phyloP scores from a whole-genome alignment of 768 basidiomycete species.

The Tephrocybe sp. region DNA sequence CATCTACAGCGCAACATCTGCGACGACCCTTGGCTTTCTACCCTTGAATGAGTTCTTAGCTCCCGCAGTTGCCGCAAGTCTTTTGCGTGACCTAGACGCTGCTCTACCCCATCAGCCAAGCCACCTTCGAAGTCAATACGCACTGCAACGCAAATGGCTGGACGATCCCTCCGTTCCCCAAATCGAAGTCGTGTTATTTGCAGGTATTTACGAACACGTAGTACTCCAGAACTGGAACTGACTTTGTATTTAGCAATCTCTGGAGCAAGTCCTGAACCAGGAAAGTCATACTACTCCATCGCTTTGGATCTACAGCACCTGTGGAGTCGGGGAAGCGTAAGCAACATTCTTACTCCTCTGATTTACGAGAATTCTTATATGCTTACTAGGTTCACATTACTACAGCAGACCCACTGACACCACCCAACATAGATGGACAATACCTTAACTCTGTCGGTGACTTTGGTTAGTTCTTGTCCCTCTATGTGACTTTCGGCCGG shows the following conservation, averaged over 20 bases:
- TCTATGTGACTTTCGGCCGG: not conserved
- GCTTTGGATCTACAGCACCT: slow-evolving; percentile 5
- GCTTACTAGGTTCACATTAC: slow-evolving; percentile 2
- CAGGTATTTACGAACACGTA: not conserved
- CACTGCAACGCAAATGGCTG: slow-evolving; percentile 5
- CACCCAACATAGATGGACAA: slow-evolving; percentile 3
- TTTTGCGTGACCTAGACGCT: slow-evolving; percentile 4
- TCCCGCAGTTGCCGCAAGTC: not conserved
- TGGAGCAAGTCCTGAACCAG: not conserved
- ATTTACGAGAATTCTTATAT: not conserved
- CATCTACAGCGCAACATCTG: slow-evolving; percentile 2
- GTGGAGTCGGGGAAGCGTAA: slow-evolving; percentile 10
- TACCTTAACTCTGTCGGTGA: slow-evolving; percentile 5
- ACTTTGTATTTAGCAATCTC: not conserved
- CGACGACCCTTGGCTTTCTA: slow-evolving; percentile 8
- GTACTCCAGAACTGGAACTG: not conserved
- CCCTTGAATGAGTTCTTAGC: slow-evolving; percentile 3
- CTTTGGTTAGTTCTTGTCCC: not conserved
- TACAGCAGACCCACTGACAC: not conserved
- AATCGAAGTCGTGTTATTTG: slow-evolving; percentile 6
- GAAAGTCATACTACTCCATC: slow-evolving; percentile 6
- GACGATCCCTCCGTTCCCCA: slow-evolving; percentile 5
- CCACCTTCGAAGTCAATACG: not conserved
- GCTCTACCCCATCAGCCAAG: not conserved
- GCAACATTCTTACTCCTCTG: not conserved